Conservation (phyloP, 306 rosid genomes). For the Acacia confusa region DNA sequence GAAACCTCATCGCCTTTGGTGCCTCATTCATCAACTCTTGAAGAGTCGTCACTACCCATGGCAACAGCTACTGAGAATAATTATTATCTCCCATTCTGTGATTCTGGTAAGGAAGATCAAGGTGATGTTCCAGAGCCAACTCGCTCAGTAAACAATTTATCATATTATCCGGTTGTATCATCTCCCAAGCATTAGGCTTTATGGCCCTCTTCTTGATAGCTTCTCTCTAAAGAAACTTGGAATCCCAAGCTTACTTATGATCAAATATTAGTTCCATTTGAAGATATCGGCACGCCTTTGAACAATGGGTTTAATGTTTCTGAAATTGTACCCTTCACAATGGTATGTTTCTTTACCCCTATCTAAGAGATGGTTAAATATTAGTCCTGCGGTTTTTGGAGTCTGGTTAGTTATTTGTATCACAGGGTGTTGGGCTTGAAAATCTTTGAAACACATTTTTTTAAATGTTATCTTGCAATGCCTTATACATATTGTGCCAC, state of each 20-base stretch:
- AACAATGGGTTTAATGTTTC: not conserved
- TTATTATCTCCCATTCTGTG: not conserved
- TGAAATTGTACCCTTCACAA: constrained; percentile 31
- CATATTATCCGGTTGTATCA: constrained; percentile 9
- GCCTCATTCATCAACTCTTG: constrained; percentile 7
- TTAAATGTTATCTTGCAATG: constrained; percentile 82
- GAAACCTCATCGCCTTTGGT: not conserved
- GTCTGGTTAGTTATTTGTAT: constrained; percentile 23
- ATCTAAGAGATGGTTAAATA: not conserved
- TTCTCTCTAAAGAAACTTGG: constrained; percentile 19
- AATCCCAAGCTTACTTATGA: not conserved
- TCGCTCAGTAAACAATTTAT: not conserved
- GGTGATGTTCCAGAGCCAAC: constrained; percentile 10
- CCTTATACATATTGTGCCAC: constrained; percentile 83
- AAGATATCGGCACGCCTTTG: not conserved
- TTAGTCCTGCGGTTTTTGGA: not conserved
- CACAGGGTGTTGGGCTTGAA: constrained; percentile 78
- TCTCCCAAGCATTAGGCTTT: constrained; percentile 20
- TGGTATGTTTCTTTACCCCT: constrained; percentile 35
- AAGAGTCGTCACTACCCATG: not conserved
- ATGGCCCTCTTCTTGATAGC: not conserved
- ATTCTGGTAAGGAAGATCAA: not conserved
- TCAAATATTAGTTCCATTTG: not conserved
- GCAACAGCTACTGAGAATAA: not conserved
- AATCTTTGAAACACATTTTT: constrained; percentile 86